Conservation (phyloP, 352 stramenopile species). For the Globisporangium orthogonon region DNA sequence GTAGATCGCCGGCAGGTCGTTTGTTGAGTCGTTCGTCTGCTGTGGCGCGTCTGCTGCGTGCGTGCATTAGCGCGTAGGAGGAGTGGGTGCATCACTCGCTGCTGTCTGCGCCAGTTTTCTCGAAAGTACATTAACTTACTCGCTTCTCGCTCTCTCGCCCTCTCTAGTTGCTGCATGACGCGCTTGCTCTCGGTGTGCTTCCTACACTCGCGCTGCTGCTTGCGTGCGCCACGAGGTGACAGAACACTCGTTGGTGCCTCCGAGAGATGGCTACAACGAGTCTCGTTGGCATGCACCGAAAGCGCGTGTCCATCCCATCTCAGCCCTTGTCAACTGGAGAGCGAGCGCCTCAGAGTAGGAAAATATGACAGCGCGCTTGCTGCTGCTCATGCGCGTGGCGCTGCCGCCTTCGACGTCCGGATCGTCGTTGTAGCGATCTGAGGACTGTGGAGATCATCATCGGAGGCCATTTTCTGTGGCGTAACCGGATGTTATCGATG, state of each 20-base stretch:
- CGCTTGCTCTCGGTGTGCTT: no score
- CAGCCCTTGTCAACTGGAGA: no score
- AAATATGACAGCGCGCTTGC: no score
- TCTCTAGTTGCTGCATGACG: background rate
- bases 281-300: no score
- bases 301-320: no score
- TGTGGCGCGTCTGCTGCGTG: no score
- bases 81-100: no score
- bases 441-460: no score
- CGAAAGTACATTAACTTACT: background rate
- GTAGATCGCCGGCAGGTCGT: conserved; percentile 16
- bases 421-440: background rate
- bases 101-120: background rate
- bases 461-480: background rate
- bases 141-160: background rate
- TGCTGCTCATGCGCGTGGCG: background rate
- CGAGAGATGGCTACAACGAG: no score
- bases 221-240: background rate
- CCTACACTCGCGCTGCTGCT: background rate
- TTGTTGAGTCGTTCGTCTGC: background rate
- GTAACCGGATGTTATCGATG: background rate
- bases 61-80: no score
- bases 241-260: no score
- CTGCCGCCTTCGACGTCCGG: background rate
- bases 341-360: background rate